phyloP scores from a whole-genome alignment of 179 eudicot species.

The Camellia oleifera region DNA sequence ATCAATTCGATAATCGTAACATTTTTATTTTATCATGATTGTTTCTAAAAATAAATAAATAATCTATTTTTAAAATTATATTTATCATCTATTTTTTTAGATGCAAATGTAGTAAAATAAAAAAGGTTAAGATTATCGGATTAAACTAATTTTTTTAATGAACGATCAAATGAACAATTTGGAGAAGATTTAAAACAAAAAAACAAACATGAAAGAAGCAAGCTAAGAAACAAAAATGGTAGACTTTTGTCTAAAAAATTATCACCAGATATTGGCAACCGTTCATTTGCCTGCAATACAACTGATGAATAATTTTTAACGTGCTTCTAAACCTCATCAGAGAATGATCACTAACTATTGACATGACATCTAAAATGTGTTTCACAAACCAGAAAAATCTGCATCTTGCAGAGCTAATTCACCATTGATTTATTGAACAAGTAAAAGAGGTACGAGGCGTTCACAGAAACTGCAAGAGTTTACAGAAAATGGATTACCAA shows the following conservation, averaged over 20 bases:
- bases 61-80: no score
- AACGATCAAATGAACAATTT: no score
- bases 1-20: no score
- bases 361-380: background rate
- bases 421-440: background rate
- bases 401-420: background rate
- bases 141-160: no score
- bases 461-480: slow-evolving; percentile 1
- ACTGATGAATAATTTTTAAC: background rate
- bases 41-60: no score
- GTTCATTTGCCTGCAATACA: slow-evolving; percentile 5
- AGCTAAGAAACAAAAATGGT: no score
- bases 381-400: background rate
- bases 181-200: background rate
- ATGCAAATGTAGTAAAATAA: no score
- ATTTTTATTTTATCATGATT: no score
- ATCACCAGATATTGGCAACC: background rate
- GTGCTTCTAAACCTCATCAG: slow-evolving; percentile 3
- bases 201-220: background rate
- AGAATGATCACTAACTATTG: background rate
- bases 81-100: no score
- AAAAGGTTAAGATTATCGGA: no score
- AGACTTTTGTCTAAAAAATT: no score
- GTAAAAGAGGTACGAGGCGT: background rate
- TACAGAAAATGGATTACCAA: slow-evolving; percentile 7